These are phyloP conservation scores for Linderniella brevidens DNA, from an alignment of 257 asterid species.

Conservation along the genomic window DNA sequence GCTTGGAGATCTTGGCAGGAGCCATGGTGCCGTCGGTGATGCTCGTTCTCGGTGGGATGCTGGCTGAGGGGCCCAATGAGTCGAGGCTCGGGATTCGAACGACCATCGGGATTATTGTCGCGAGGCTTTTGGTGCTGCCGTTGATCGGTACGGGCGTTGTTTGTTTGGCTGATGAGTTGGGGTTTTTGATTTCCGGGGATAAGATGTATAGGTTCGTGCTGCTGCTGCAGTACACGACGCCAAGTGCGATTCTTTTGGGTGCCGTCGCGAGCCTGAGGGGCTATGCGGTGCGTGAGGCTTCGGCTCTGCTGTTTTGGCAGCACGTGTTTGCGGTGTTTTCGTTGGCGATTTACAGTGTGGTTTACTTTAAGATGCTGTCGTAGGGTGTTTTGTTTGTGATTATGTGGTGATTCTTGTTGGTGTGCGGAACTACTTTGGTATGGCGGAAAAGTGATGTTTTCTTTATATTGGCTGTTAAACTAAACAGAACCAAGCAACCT, in stretches of 20 bases:
- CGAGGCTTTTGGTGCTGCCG: conserved; percentile 46
- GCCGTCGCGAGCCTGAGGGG: conserved; percentile 60
- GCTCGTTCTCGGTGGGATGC: conserved; percentile 66
- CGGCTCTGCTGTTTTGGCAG: conserved; percentile 64
- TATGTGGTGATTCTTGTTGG: too few relatives aligned
- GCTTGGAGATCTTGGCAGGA: conserved; percentile 43
- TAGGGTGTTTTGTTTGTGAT: too few relatives aligned
- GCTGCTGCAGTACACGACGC: conserved; percentile 51
- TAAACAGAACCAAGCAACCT: too few relatives aligned
- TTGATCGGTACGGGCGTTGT: conserved; percentile 34
- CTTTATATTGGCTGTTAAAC: too few relatives aligned
- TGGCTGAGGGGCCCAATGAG: conserved; percentile 60
- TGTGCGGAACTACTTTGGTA: too few relatives aligned
- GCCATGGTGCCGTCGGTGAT: conserved; percentile 60
- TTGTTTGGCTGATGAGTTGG: conserved; percentile 25
- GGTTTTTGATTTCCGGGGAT: conserved; percentile 27
- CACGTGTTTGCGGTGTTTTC: conserved; percentile 38
- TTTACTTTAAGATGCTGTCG: conserved; percentile 21
- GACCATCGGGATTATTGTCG: conserved; percentile 28
- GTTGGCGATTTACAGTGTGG: conserved; percentile 26
- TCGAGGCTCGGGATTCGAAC: conserved; percentile 48
- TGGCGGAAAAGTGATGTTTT: too few relatives aligned
- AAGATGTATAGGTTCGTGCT: conserved; percentile 48
- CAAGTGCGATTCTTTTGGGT: conserved; percentile 59
- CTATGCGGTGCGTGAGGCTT: conserved; percentile 58